These are phyloP conservation scores for Phytopythium cucurbitacearum DNA, from an alignment of 352 stramenopile species.

Conservation along the genomic window DNA sequence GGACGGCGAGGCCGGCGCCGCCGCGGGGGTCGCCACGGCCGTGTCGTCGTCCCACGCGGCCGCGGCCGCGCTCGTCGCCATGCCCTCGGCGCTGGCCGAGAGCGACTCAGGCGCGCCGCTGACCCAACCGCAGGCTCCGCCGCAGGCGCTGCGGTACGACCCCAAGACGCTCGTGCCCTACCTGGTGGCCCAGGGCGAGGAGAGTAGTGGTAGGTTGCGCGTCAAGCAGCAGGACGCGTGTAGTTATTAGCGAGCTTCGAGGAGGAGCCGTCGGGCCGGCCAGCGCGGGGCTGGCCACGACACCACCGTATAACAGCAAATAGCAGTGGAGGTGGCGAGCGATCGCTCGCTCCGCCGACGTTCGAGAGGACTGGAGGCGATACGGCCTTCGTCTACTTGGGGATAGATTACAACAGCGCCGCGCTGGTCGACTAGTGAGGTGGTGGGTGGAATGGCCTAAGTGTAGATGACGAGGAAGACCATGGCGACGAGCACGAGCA, in stretches of 20 bases:
- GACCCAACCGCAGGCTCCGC: conserved; percentile 14
- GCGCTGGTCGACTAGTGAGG: no score
- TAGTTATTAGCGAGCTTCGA: conserved; percentile 14
- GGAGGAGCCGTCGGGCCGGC: no score
- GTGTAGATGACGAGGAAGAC: conserved; percentile 84
- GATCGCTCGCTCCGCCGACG: no score
- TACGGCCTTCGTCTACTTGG: no score
- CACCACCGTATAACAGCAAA: no score
- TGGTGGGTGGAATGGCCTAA: conserved; percentile 16
- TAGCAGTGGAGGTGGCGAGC: no score
- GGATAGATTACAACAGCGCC: no score
- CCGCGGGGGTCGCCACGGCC: background rate
- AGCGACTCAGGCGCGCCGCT: background rate
- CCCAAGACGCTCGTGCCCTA: conserved; percentile 6
- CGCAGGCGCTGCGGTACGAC: conserved; percentile 18
- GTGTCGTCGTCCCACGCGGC: conserved; percentile 26
- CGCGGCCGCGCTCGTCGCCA: conserved; percentile 31
- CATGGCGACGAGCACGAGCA: conserved; percentile 64
- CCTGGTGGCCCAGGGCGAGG: conserved; percentile 9
- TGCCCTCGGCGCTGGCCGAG: conserved; percentile 10
- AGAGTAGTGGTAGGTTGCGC: conserved; percentile 6
- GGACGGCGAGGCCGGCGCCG: background rate
- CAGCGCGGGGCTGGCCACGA: no score
- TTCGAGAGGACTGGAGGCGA: no score
- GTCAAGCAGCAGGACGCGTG: conserved; percentile 29